Evolutionary conservation across 495 filamentous ascomycete species (phyloP).

Genomic region (Filosporella fistucella): DNA sequence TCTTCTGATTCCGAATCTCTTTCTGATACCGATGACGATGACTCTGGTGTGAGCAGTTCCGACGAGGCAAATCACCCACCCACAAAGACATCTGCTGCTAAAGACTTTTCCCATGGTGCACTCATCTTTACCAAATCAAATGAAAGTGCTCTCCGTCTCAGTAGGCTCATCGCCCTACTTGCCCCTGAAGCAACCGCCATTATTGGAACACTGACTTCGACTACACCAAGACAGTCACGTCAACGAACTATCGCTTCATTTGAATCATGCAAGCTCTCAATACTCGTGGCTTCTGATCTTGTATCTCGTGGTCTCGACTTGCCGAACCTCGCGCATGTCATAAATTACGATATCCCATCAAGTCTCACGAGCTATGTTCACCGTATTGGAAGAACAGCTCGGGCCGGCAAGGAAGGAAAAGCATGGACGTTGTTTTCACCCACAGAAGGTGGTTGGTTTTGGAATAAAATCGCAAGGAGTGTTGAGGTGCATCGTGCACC

Average conservation of each 20-base stretch:
- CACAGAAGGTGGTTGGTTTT: constrained; percentile 81
- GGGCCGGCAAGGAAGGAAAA: constrained; percentile 70
- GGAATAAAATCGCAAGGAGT: constrained; percentile 63
- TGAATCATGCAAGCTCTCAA: constrained; percentile 52
- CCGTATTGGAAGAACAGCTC: constrained; percentile 85
- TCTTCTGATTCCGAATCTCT: constrained; percentile 21
- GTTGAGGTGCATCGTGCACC: constrained; percentile 22
- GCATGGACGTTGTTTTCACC: constrained; percentile 81
- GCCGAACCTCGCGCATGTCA: constrained; percentile 68
- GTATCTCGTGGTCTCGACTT: constrained; percentile 92
- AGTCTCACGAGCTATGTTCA: constrained; percentile 83
- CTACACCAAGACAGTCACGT: constrained; percentile 58
- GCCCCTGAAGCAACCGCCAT: constrained; percentile 49
- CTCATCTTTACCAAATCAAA: constrained; percentile 89
- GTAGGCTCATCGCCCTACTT: constrained; percentile 68
- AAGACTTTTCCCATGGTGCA: constrained; percentile 35
- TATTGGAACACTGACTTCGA: constrained; percentile 71
- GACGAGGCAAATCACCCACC: constrained; percentile 11
- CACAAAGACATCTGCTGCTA: background rate
- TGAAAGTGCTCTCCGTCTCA: constrained; percentile 74
- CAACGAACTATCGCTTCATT: constrained; percentile 59
- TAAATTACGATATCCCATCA: constrained; percentile 91
- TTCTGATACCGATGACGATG: constrained; percentile 20
- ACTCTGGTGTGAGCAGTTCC: constrained; percentile 20
- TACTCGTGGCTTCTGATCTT: constrained; percentile 87